phyloP scores from a whole-genome alignment of 139 green algal species.

The Coelastrella sp. region DNA sequence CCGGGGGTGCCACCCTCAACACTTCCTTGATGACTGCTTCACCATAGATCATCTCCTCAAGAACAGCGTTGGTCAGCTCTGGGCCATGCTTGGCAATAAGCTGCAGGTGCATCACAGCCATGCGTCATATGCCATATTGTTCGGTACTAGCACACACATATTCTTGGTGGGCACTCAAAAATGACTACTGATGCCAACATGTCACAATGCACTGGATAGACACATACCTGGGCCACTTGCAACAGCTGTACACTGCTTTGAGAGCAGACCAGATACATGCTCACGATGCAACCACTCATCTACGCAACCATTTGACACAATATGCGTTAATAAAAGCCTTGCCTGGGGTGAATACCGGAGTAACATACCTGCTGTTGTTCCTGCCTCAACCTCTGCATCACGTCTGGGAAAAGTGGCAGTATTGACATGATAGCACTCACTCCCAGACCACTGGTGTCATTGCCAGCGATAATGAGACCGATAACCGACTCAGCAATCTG shows the following conservation, averaged over 20 bases:
- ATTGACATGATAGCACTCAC: constrained; percentile 28
- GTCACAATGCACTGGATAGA: no score
- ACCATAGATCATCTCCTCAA: constrained; percentile 32
- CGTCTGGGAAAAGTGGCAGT: constrained; percentile 19
- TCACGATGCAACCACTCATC: no score
- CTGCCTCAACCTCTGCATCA: constrained; percentile 17
- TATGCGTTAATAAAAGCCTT: no score
- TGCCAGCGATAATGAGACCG: constrained; percentile 37
- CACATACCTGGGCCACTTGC: no score
- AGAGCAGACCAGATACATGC: no score
- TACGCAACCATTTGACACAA: no score
- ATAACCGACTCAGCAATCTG: constrained; percentile 19
- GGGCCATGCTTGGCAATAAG: constrained; percentile 16
- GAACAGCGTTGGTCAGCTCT: not conserved
- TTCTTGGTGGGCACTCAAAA: no score
- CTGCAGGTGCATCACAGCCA: not conserved
- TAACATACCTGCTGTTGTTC: constrained; percentile 29
- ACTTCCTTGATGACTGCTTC: constrained; percentile 35
- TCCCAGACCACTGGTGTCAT: constrained; percentile 42
- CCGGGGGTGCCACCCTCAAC: constrained; percentile 9
- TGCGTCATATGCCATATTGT: not conserved
- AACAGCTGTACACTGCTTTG: no score
- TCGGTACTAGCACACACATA: no score
- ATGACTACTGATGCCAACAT: no score
- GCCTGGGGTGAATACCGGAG: no score